Evolutionary conservation across 164 flowering plant species (phyloP), one percentile per base, ranked within the genome.

Genomic region (Nymphaea colorata): DNA sequence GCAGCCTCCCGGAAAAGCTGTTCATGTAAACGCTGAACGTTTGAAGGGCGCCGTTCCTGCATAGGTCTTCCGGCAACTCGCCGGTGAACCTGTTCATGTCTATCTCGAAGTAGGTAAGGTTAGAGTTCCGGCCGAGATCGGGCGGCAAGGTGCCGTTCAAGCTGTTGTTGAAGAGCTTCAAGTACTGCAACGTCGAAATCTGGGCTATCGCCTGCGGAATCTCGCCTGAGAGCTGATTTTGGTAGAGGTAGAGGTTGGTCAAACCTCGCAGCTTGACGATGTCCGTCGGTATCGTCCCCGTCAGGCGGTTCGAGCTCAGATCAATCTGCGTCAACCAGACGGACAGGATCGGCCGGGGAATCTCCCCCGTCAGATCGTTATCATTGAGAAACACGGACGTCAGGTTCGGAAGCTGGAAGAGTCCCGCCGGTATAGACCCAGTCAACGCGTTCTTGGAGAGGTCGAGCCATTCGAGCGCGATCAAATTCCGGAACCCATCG

Each of bases 211-310:
- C 69, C 4, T 17, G 42, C 0, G 90, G 93, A 0, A 86, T 71
- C 44, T 73, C 45, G 73, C 83, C 95, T 0, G 79, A 64, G 3
- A 88, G 70, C 17, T 76, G 74, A 66, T 90, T 90, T 2, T 8
- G 2, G 55, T 69, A 80, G 70, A 90, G 64, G 64, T 60, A 65
- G 67, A 90, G 64, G 0, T 43, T 2, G 3, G 14, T 41, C 78
- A 88, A 57, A 4, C 67, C 70, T 55, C 68, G 62, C 42, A 86
- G 69, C 64, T 80, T 85, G 3, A 85, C 91, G 36, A 90, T 68
- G 25, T 67, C 86, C 57, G 77, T 81, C 0, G 95, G 95, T 4
- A 90, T 82, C 16, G 76, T 3, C 16, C 97, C 97, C 2, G 70
- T 82, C 74, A 91, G 68, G 7, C 74, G 70, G 74, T 91, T 91